phyloP scores from a whole-genome alignment of 768 basidiomycete species.

The Pseudohyphozyma bogoriensis region DNA sequence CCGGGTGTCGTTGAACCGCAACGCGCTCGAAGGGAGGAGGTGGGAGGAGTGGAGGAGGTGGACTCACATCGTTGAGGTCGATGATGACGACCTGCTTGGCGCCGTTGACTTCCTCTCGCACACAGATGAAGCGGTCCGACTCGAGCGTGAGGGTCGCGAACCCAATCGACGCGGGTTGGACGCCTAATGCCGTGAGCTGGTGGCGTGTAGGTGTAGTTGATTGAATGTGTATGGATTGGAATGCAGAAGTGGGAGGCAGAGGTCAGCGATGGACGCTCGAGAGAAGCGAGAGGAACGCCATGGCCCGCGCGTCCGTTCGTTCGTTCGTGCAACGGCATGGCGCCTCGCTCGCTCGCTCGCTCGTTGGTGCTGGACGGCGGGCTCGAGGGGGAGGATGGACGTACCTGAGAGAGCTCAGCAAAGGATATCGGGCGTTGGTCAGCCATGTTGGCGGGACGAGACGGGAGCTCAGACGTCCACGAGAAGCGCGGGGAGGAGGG shows the following conservation, averaged over 20 bases:
- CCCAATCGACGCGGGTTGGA: slow-evolving; percentile 93
- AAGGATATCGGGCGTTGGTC: slow-evolving; percentile 2
- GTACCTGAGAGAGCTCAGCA: slow-evolving; percentile 3
- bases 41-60: too few species aligned
- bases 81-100: slow-evolving; percentile 98
- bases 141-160: slow-evolving; percentile 95
- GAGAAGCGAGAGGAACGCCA: neutral
- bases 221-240: too few species aligned
- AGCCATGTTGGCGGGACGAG: neutral
- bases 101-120: slow-evolving; percentile 85
- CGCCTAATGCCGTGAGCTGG: slow-evolving; percentile 86
- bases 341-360: neutral
- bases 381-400: neutral
- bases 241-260: fast-evolving
- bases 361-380: too few species aligned
- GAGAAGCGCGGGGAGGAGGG: too few species aligned
- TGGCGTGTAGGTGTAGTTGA: too few species aligned
- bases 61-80: slow-evolving; percentile 85
- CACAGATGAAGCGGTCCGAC: slow-evolving; percentile 96
- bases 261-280: neutral
- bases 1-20: too few species aligned
- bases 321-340: neutral
- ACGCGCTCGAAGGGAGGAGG: too few species aligned
- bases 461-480: too few species aligned
- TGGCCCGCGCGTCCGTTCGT: too few species aligned